Conservation (phyloP, 1,139 yeast genomes). For the Debaryomycetaceae sp. region DNA sequence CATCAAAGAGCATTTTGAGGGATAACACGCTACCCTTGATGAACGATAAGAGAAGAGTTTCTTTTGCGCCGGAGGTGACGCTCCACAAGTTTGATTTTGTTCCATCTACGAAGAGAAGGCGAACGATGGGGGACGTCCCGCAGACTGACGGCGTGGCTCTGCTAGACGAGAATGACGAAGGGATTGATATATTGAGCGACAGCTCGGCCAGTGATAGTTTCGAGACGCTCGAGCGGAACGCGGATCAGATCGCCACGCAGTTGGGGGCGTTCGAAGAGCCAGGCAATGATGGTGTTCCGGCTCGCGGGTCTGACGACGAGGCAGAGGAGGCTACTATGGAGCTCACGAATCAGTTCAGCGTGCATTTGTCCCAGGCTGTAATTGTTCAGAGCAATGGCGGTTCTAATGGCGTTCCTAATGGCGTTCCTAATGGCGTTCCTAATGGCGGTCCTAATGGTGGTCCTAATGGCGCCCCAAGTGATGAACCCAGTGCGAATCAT, state of each 20-base stretch:
- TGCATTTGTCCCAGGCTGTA: no score
- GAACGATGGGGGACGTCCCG: conserved; percentile 25
- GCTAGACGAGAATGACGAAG: conserved; percentile 6
- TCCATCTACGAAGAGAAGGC: conserved; percentile 32
- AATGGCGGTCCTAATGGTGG: neutral
- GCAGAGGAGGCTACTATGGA: conserved; percentile 21
- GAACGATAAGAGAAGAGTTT: conserved; percentile 48
- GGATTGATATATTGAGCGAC: conserved; percentile 14
- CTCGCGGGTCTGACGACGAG: conserved; percentile 4
- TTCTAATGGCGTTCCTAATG: neutral
- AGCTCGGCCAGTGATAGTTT: conserved; percentile 15
- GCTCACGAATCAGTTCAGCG: conserved; percentile 12
- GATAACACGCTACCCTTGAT: conserved; percentile 23
- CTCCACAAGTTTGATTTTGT: conserved; percentile 59
- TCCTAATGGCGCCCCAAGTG: neutral
- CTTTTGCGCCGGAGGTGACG: conserved; percentile 76
- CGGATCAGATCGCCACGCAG: conserved; percentile 1
- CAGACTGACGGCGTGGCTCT: conserved; percentile 1
- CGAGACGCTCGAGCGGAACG: conserved; percentile 4
- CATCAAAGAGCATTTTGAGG: conserved; percentile 25
- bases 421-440: neutral
- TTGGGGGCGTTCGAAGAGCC: neutral
- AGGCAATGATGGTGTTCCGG: neutral
- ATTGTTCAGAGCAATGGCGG: no score
- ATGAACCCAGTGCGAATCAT: neutral